Evolutionary conservation across 2,329 filamentous ascomycete genomes (phyloP).

Genomic region (Monascus ruber): DNA sequence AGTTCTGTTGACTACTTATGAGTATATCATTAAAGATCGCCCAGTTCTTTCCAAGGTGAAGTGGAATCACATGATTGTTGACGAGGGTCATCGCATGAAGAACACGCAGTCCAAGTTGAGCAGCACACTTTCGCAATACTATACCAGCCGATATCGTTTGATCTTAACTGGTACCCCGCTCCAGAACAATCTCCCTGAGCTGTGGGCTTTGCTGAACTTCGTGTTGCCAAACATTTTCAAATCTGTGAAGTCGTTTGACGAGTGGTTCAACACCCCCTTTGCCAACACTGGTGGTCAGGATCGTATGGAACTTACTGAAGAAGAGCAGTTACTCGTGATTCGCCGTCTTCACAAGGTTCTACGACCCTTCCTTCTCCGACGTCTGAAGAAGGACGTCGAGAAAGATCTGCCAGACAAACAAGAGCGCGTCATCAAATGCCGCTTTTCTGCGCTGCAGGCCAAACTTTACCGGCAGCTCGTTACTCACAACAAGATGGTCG

Average conservation of each 20-base stretch:
- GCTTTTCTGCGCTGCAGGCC: slow-evolving; percentile 86
- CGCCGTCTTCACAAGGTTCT: slow-evolving; percentile 96
- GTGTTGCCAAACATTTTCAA: slow-evolving; percentile 98
- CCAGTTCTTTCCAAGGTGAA: slow-evolving; percentile 95
- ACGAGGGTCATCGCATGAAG: slow-evolving; percentile 99
- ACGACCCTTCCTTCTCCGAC: slow-evolving; percentile 89
- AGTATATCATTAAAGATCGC: slow-evolving; percentile 98
- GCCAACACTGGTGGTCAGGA: slow-evolving; percentile 96
- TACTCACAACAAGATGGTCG: slow-evolving; percentile 84
- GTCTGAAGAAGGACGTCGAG: slow-evolving; percentile 98
- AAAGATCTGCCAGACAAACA: slow-evolving; percentile 98
- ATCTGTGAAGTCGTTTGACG: slow-evolving; percentile 95
- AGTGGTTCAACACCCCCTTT: slow-evolving; percentile 99
- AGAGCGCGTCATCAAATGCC: slow-evolving; percentile 98
- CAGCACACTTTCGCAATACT: slow-evolving; percentile 88
- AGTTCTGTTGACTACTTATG: slow-evolving; percentile 91
- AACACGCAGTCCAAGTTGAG: slow-evolving; percentile 94
- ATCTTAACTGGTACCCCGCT: slow-evolving; percentile 95
- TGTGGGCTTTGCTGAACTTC: slow-evolving; percentile 98
- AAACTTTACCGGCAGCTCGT: slow-evolving; percentile 97
- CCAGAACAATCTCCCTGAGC: slow-evolving; percentile 89
- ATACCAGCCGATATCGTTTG: slow-evolving; percentile 84
- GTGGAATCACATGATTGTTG: slow-evolving; percentile 99
- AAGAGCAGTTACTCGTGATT: slow-evolving; percentile 98
- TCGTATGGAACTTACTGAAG: slow-evolving; percentile 98